Conservation (phyloP, 176 grass and related monocot genomes). For the Thalia dealbata region DNA sequence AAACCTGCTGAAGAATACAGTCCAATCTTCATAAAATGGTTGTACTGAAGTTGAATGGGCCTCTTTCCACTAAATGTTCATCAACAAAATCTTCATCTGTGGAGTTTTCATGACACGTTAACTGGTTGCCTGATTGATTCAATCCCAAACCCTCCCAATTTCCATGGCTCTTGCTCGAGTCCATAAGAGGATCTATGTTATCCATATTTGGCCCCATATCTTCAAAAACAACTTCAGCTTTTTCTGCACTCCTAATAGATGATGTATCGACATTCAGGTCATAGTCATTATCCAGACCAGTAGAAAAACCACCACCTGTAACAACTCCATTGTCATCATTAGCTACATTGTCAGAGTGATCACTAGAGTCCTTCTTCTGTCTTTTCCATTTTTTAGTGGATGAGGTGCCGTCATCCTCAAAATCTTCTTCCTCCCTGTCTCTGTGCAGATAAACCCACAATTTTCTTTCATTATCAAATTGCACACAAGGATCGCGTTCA, state of each 20-base stretch:
- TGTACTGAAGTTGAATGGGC: conserved; percentile 26
- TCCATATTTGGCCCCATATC: conserved; percentile 21
- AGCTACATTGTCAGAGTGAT: conserved; percentile 36
- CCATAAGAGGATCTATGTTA: conserved; percentile 20
- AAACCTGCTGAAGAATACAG: conserved; percentile 14
- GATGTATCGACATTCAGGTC: conserved; percentile 24
- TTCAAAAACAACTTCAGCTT: conserved; percentile 25
- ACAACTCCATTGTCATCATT: conserved; percentile 35
- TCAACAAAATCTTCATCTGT: conserved; percentile 47
- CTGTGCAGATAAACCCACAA: conserved; percentile 97
- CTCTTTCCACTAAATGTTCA: conserved; percentile 29
- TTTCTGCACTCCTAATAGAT: conserved; percentile 17
- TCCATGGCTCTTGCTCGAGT: conserved; percentile 17
- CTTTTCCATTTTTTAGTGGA: conserved; percentile 98
- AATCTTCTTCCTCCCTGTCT: conserved; percentile 99
- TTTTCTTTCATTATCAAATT: conserved; percentile 96
- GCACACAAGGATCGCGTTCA: conserved; percentile 90
- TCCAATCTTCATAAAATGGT: conserved; percentile 34
- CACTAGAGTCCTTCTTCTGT: conserved; percentile 65
- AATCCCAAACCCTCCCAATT: conserved; percentile 17
- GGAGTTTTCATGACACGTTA: conserved; percentile 38
- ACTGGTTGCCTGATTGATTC: conserved; percentile 25
- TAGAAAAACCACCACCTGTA: conserved; percentile 22
- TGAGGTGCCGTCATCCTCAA: conserved; percentile 97
- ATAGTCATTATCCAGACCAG: conserved; percentile 20